phyloP scores from a whole-genome alignment of 2,329 filamentous ascomycete genomes.

The Didymella exigua region DNA sequence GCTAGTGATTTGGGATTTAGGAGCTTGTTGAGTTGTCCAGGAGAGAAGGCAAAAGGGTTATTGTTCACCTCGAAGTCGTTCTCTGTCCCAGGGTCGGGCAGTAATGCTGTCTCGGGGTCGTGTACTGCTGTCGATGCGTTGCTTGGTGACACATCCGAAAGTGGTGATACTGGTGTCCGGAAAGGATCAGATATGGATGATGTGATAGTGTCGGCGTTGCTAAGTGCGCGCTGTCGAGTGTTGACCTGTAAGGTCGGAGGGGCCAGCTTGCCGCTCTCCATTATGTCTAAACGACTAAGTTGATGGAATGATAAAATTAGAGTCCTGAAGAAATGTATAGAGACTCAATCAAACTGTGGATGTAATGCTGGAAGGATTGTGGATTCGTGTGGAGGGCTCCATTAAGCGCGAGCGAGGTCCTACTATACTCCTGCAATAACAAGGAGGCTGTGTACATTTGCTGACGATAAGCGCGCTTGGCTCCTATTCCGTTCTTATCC shows the following conservation, averaged over 20 bases:
- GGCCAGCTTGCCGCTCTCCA: constrained; percentile 35
- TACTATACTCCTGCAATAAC: neutral
- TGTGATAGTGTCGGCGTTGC: constrained; percentile 33
- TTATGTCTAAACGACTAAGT: constrained; percentile 3
- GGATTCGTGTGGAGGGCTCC: neutral
- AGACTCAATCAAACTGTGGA: neutral
- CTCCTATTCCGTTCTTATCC: constrained; percentile 11
- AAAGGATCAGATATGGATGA: constrained; percentile 35
- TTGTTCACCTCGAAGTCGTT: constrained; percentile 34
- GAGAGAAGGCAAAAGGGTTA: constrained; percentile 62
- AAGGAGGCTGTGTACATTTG: constrained; percentile 15
- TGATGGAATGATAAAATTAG: neutral
- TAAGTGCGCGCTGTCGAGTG: constrained; percentile 32
- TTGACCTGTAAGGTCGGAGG: constrained; percentile 35
- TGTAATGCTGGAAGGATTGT: neutral
- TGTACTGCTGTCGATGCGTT: constrained; percentile 31
- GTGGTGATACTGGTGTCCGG: constrained; percentile 24
- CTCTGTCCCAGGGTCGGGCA: constrained; percentile 40
- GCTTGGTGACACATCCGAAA: constrained; percentile 25
- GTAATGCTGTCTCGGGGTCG: constrained; percentile 38
- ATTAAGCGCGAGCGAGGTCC: neutral
- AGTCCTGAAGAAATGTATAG: constrained; percentile 3
- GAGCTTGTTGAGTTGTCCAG: constrained; percentile 60
- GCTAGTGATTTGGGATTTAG: constrained; percentile 57
- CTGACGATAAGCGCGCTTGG: constrained; percentile 10